phyloP scores from a whole-genome alignment of 345 rosid genomes.

The Durio zibethinus region DNA sequence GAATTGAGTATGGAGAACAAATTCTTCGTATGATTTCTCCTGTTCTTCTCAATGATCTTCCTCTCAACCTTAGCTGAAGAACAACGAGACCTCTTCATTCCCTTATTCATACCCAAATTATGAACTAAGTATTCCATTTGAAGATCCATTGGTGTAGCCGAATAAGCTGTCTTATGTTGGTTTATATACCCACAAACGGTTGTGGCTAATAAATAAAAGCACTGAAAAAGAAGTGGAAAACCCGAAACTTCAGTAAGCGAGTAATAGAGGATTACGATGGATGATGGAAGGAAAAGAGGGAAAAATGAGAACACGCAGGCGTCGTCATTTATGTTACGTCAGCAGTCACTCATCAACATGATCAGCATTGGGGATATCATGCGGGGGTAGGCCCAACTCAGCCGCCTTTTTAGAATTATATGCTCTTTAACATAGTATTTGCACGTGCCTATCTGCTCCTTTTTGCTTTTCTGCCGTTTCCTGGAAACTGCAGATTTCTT shows the following conservation, averaged over 20 bases:
- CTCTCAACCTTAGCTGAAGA: slow-evolving; percentile 41
- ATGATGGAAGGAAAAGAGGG: neutral
- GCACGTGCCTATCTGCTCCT: neutral
- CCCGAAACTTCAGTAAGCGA: neutral
- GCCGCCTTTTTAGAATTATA: neutral
- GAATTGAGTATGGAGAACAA: slow-evolving; percentile 41
- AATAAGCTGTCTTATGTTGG: neutral
- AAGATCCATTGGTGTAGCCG: neutral
- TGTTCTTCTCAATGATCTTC: slow-evolving; percentile 46
- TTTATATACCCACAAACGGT: neutral
- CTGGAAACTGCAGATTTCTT: neutral
- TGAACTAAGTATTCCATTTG: neutral
- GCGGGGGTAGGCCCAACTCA: neutral
- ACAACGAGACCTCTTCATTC: neutral
- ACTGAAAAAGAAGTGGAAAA: neutral
- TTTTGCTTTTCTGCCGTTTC: neutral
- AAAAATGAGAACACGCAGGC: neutral
- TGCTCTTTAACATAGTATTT: neutral
- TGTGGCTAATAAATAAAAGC: neutral
- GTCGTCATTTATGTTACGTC: neutral
- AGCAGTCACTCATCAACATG: neutral
- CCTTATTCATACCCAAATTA: neutral
- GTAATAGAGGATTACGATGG: neutral
- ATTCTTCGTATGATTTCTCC: slow-evolving; percentile 50
- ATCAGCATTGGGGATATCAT: too few species aligned